These are phyloP conservation scores for Chaetoceros muelleri DNA, from an alignment of 108 stramenopile genomes.

Conservation along the genomic window DNA sequence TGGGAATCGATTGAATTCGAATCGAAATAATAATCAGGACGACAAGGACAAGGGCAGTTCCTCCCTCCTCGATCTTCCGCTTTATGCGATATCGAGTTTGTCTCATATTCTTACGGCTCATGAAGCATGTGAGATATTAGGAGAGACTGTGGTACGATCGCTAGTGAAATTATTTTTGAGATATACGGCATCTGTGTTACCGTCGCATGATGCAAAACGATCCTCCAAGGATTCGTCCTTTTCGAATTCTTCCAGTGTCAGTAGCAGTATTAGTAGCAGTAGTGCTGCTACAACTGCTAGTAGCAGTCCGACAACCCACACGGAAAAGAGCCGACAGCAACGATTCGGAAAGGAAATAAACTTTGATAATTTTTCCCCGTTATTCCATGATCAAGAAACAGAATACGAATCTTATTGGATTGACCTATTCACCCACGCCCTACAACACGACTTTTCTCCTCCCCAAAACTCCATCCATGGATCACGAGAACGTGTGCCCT, in stretches of 20 bases:
- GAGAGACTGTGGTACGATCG: slow-evolving; percentile 25
- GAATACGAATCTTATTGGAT: slow-evolving; percentile 4
- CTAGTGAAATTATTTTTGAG: slow-evolving; percentile 36
- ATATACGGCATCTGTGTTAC: neutral
- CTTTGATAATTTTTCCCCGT: neutral
- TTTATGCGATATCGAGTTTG: slow-evolving; percentile 30
- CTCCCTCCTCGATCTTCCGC: neutral
- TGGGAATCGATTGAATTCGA: too few relatives aligned
- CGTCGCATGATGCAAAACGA: neutral
- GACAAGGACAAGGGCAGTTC: too few relatives aligned
- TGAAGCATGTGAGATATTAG: slow-evolving; percentile 49
- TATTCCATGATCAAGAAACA: neutral
- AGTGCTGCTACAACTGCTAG: slow-evolving; percentile 8
- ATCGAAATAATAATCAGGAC: too few relatives aligned
- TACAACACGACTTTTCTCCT: slow-evolving; percentile 18
- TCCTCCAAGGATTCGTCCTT: neutral
- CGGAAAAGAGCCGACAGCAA: slow-evolving; percentile 1
- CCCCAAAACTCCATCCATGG: too few relatives aligned
- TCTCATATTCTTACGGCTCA: slow-evolving; percentile 50
- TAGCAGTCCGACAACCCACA: slow-evolving; percentile 9
- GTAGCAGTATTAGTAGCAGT: neutral
- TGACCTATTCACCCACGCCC: slow-evolving; percentile 15
- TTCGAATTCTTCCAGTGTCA: neutral
- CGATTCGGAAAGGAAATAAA: neutral
- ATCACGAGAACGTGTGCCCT: neutral